Conservation (phyloP, 176 grass and related monocot genomes). For the Paspalum notatum region DNA sequence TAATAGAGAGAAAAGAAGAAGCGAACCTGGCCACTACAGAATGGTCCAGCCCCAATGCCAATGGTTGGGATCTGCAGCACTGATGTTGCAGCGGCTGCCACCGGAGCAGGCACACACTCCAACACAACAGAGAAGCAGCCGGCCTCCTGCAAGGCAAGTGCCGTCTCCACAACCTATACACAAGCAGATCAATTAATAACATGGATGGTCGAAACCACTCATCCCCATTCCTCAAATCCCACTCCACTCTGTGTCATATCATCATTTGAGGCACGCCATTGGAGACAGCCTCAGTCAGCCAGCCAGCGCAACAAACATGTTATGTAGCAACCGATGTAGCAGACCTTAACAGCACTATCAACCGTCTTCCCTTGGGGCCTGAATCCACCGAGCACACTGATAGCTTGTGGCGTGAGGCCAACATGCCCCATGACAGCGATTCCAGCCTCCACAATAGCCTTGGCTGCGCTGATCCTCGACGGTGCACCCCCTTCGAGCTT, state of each 20-base stretch:
- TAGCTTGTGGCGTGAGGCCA: conserved; percentile 76
- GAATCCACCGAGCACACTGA: conserved; percentile 81
- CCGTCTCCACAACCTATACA: conserved; percentile 81
- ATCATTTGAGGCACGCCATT: no score
- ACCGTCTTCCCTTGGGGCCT: conserved; percentile 73
- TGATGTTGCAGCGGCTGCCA: conserved; percentile 84
- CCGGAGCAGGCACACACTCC: conserved; percentile 87
- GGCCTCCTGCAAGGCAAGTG: not conserved
- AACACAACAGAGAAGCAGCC: conserved; percentile 92
- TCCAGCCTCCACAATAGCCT: conserved; percentile 74
- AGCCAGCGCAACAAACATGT: not conserved
- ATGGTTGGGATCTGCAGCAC: conserved; percentile 85
- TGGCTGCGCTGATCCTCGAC: conserved; percentile 78
- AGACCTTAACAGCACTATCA: conserved; percentile 83
- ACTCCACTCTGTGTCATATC: no score
- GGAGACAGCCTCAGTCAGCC: not conserved
- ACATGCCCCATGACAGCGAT: conserved; percentile 85
- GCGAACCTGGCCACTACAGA: conserved; percentile 91
- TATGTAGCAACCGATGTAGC: not conserved
- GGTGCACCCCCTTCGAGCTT: conserved; percentile 83
- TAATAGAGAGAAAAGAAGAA: not conserved
- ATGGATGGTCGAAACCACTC: no score
- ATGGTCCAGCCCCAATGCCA: conserved; percentile 88
- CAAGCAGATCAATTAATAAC: not conserved
- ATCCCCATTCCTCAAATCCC: no score